These are phyloP conservation scores for Clitoria ternatea DNA, from an alignment of 306 rosid genomes.

Conservation along the genomic window DNA sequence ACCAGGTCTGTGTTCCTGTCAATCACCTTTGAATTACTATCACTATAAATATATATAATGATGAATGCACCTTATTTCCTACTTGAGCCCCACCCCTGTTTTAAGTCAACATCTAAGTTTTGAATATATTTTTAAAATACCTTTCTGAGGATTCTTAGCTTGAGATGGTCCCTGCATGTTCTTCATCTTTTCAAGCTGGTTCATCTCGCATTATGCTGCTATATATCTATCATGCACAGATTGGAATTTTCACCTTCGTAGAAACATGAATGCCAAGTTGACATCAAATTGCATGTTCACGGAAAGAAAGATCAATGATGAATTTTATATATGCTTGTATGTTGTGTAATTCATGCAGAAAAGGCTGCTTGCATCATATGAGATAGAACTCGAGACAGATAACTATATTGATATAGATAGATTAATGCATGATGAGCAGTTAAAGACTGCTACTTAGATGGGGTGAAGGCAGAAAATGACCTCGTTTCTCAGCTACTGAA, in stretches of 20 bases:
- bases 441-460: slow-evolving; percentile 36
- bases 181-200: neutral
- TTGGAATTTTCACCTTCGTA: slow-evolving; percentile 1
- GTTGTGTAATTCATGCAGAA: slow-evolving; percentile 47
- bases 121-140: neutral
- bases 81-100: neutral
- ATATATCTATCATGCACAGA: neutral
- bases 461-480: neutral
- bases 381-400: slow-evolving; percentile 35
- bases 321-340: neutral
- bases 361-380: slow-evolving; percentile 66
- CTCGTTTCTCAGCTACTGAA: neutral
- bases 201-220: neutral
- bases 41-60: neutral
- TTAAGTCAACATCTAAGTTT: neutral
- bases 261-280: neutral
- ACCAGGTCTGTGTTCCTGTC: slow-evolving; percentile 64
- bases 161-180: slow-evolving; percentile 37
- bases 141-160: slow-evolving; percentile 11
- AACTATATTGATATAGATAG: slow-evolving; percentile 22
- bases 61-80: slow-evolving; percentile 2
- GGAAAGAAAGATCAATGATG: neutral
- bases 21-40: slow-evolving; percentile 11
- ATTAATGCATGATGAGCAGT: slow-evolving; percentile 24
- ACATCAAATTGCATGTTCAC: neutral